Conservation (phyloP, 108 stramenopile genomes). For the Pseudonitzschia multistriata region DNA sequence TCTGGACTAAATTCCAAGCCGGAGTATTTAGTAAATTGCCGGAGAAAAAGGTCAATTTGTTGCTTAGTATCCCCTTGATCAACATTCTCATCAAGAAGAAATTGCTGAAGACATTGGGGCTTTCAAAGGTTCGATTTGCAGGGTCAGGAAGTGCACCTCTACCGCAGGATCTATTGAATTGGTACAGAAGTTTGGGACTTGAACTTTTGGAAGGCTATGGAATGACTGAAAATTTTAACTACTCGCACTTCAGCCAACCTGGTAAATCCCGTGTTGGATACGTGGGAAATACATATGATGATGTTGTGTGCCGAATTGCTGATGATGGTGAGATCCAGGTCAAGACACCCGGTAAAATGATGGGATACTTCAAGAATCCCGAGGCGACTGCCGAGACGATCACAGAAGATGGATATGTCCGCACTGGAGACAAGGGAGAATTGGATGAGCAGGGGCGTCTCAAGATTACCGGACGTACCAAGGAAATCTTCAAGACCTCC, state of each 20-base stretch:
- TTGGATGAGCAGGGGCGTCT: constrained; percentile 77
- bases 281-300: constrained; percentile 62
- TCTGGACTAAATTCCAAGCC: constrained; percentile 81
- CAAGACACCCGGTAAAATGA: constrained; percentile 73
- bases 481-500: constrained; percentile 83
- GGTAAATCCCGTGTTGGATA: constrained; percentile 61
- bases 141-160: constrained; percentile 75
- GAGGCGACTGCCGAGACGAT: constrained; percentile 82
- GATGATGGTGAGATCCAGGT: constrained; percentile 80
- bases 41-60: constrained; percentile 48
- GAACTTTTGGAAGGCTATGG: constrained; percentile 80
- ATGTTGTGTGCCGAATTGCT: constrained; percentile 69
- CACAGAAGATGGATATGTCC: constrained; percentile 81
- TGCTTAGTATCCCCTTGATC: constrained; percentile 65
- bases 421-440: constrained; percentile 85
- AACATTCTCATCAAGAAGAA: constrained; percentile 53
- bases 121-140: constrained; percentile 61
- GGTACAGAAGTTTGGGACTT: constrained; percentile 69
- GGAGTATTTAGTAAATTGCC: constrained; percentile 75
- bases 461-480: constrained; percentile 85
- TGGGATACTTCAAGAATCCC: constrained; percentile 82
- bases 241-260: constrained; percentile 52
- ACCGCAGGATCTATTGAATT: constrained; percentile 52
- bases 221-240: constrained; percentile 88
- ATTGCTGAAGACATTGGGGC: constrained; percentile 68